These are phyloP conservation scores for Penicillium sp. DNA, from an alignment of 2,329 filamentous ascomycete species.

Conservation along the genomic window DNA sequence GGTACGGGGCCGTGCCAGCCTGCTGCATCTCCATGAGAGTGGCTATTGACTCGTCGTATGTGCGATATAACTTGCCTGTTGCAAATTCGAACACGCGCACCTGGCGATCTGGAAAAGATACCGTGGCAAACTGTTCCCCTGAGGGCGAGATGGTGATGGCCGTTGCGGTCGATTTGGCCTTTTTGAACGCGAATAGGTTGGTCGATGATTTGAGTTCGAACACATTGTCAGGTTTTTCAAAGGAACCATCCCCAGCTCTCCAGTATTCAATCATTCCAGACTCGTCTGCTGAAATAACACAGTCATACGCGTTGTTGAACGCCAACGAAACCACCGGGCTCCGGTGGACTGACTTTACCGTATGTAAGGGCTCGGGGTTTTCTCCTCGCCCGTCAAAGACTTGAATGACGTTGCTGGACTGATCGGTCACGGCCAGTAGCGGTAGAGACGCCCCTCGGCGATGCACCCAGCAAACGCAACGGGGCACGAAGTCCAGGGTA, in stretches of 20 bases:
- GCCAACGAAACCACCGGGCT: constrained; percentile 79
- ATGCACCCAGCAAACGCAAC: constrained; percentile 90
- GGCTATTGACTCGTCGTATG: constrained; percentile 90
- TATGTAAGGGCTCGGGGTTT: constrained; percentile 72
- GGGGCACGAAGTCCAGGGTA: constrained; percentile 72
- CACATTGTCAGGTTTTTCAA: constrained; percentile 88
- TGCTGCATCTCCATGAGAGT: constrained; percentile 95
- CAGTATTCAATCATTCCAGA: constrained; percentile 97
- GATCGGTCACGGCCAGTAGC: constrained; percentile 78
- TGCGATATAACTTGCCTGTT: constrained; percentile 82
- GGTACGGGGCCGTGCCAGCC: constrained; percentile 77
- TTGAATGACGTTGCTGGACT: constrained; percentile 69
- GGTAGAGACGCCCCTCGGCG: constrained; percentile 83
- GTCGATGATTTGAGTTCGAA: constrained; percentile 94
- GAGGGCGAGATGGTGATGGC: constrained; percentile 84
- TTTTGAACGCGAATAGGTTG: constrained; percentile 95
- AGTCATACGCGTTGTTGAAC: constrained; percentile 87
- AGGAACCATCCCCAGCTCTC: constrained; percentile 70
- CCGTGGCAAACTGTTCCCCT: constrained; percentile 80
- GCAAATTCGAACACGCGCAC: constrained; percentile 92
- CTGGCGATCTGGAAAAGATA: constrained; percentile 91
- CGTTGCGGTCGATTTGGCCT: constrained; percentile 80
- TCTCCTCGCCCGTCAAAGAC: constrained; percentile 92
- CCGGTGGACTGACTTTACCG: constrained; percentile 75
- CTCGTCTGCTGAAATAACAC: constrained; percentile 85